Evolutionary conservation across 1,284 basidiomycete genomes (phyloP).

Genomic region (Porodaedalea pini): DNA sequence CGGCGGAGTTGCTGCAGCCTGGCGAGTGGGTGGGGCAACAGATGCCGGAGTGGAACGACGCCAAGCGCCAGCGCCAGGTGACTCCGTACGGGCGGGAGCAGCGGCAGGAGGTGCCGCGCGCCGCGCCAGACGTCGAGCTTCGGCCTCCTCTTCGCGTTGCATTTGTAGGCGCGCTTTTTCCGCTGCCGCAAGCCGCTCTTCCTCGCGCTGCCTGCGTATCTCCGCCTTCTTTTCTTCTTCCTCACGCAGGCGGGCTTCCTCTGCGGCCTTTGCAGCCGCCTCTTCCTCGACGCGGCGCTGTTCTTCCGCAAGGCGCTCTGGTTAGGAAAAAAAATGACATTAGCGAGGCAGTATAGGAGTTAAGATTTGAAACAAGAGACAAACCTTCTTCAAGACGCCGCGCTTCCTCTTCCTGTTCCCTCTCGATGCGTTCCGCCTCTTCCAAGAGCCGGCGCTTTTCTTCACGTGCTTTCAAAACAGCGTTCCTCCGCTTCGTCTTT

Average conservation of each 20-base stretch:
- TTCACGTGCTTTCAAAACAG: slow-evolving; percentile 55
- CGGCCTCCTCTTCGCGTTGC: slow-evolving; percentile 82
- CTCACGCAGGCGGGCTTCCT: slow-evolving; percentile 53
- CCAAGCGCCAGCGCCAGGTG: slow-evolving; percentile 34
- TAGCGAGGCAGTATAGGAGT: slow-evolving; percentile 10
- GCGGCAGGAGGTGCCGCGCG: slow-evolving; percentile 30
- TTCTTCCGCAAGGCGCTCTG: slow-evolving; percentile 55
- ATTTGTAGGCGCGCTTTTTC: slow-evolving; percentile 60
- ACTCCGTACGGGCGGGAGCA: slow-evolving; percentile 25
- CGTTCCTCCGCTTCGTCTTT: slow-evolving; percentile 69
- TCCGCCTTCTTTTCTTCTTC: slow-evolving; percentile 56
- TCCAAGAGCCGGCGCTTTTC: slow-evolving; percentile 47
- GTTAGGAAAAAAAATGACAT: slow-evolving; percentile 13
- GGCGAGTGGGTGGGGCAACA: slow-evolving; percentile 34
- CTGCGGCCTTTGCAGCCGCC: slow-evolving; percentile 46
- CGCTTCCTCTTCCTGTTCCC: slow-evolving; percentile 53
- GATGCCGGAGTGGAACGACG: slow-evolving; percentile 38
- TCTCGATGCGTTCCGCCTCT: slow-evolving; percentile 46
- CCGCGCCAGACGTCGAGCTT: slow-evolving; percentile 43
- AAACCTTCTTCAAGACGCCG: slow-evolving; percentile 48
- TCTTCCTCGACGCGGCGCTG: slow-evolving; percentile 48
- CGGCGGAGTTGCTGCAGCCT: slow-evolving; percentile 33
- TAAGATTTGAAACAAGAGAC: slow-evolving; percentile 26
- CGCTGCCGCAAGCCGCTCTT: slow-evolving; percentile 56
- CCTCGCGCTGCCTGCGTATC: slow-evolving; percentile 60